Evolutionary conservation across 768 basidiomycete species (phyloP).

Genomic region (Russula brevipes): DNA sequence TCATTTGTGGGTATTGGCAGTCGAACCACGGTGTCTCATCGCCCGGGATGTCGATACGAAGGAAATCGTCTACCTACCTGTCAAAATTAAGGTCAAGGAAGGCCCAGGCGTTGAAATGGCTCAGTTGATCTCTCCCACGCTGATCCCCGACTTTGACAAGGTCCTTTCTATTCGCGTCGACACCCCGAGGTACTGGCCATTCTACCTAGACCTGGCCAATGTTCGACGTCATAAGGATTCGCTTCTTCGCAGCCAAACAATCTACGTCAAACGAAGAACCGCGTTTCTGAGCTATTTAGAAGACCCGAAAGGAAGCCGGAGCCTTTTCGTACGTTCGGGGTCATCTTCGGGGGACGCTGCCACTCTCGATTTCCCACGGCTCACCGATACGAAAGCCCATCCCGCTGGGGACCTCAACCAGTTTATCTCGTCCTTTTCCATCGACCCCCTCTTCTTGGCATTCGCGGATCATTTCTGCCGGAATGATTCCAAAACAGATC

Average conservation of each 20-base stretch:
- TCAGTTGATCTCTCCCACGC: slow-evolving; percentile 85
- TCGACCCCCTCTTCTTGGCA: slow-evolving; percentile 70
- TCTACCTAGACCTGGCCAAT: slow-evolving; percentile 72
- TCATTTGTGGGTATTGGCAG: slow-evolving; percentile 94
- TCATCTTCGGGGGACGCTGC: slow-evolving; percentile 80
- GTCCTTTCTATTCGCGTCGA: slow-evolving; percentile 82
- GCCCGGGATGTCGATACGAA: slow-evolving; percentile 89
- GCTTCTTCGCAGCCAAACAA: slow-evolving; percentile 70
- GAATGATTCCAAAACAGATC: slow-evolving; percentile 50
- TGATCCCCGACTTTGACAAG: slow-evolving; percentile 83
- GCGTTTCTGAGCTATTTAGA: slow-evolving; percentile 92
- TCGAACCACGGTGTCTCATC: slow-evolving; percentile 88
- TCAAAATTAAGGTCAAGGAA: slow-evolving; percentile 80
- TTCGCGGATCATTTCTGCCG: slow-evolving; percentile 78
- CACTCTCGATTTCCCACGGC: slow-evolving; percentile 77
- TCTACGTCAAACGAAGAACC: slow-evolving; percentile 88
- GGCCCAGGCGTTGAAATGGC: slow-evolving; percentile 56
- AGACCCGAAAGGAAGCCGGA: slow-evolving; percentile 89
- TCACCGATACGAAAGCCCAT: slow-evolving; percentile 59
- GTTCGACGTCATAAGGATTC: slow-evolving; percentile 61
- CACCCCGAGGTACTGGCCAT: slow-evolving; percentile 94
- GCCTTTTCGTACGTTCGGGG: slow-evolving; percentile 84
- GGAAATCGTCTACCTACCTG: slow-evolving; percentile 87
- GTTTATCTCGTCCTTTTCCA: slow-evolving; percentile 84
- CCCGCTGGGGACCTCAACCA: slow-evolving; percentile 72